A percentile compares a stretch with the other conserved stretches of the same genome.
These are phyloP conservation scores for Cladophialophora immunda DNA, from an alignment of 2,329 filamentous ascomycete species.

Conservation along the genomic window DNA sequence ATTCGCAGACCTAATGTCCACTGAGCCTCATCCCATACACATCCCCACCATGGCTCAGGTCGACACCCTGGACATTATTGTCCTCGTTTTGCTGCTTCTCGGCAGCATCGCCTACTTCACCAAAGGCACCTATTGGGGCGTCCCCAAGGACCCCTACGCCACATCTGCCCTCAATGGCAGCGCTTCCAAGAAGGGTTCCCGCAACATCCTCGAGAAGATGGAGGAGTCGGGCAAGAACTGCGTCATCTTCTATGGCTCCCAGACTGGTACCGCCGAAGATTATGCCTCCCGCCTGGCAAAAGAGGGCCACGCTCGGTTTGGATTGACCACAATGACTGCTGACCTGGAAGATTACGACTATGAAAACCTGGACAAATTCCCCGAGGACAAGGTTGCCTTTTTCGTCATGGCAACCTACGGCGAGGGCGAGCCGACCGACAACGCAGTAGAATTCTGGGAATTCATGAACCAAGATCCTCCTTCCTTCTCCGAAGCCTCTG, in stretches of 20 bases:
- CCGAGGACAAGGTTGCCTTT: conserved; percentile 89
- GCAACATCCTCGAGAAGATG: conserved; percentile 95
- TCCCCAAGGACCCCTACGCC: conserved; percentile 88
- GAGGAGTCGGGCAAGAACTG: conserved; percentile 96
- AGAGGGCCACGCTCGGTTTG: conserved; percentile 95
- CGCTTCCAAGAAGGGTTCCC: conserved; percentile 77
- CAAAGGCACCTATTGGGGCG: conserved; percentile 92
- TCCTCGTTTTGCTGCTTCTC: conserved; percentile 83
- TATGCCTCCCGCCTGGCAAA: conserved; percentile 96
- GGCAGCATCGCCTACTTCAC: conserved; percentile 96
- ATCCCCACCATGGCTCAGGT: conserved; percentile 80
- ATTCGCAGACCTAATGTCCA: conserved; percentile 12
- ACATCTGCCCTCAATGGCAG: conserved; percentile 74
- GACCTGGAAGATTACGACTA: conserved; percentile 98
- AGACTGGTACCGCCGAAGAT: conserved; percentile 97
- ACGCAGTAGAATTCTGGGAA: conserved; percentile 98
- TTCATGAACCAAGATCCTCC: conserved; percentile 86
- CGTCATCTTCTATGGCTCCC: conserved; percentile 97
- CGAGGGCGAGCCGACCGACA: conserved; percentile 97
- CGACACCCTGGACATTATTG: conserved; percentile 92
- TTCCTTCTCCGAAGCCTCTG: conserved; percentile 72
- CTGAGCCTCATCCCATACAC: conserved; percentile 20
- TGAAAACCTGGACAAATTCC: conserved; percentile 88
- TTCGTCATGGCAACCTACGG: conserved; percentile 98
- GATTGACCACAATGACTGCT: conserved; percentile 96